phyloP scores from a whole-genome alignment of 2,329 filamentous ascomycete genomes.

The Fusarium oxysporum region DNA sequence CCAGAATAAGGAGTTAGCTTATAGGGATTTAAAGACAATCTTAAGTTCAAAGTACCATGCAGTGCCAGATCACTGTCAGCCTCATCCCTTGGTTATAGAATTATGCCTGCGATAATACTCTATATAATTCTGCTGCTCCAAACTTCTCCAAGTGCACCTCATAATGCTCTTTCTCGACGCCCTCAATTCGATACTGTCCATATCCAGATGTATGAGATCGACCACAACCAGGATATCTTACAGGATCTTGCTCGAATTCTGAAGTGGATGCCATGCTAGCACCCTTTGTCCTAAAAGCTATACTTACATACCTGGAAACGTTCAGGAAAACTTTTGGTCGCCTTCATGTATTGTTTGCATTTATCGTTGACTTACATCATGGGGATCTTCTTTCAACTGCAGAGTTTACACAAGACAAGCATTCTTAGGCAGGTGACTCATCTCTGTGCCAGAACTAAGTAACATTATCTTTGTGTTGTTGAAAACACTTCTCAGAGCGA shows the following conservation, averaged over 20 bases:
- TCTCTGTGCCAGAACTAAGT: not conserved
- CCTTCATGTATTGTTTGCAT: not conserved
- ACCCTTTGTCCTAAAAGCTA: not conserved
- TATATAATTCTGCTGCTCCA: not conserved
- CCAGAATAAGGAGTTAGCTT: not conserved
- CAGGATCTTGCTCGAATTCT: not conserved
- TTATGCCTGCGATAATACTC: too few species aligned
- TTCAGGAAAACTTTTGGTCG: not conserved
- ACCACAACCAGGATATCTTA: not conserved
- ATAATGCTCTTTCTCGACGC: not conserved
- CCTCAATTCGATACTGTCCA: not conserved
- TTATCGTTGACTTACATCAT: not conserved
- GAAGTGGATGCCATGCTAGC: not conserved
- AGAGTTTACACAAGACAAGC: not conserved
- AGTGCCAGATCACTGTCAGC: not conserved
- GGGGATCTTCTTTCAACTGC: not conserved
- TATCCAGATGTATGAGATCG: not conserved
- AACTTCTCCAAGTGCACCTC: not conserved
- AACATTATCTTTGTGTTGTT: not conserved
- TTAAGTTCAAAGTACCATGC: not conserved
- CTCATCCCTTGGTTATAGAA: not conserved
- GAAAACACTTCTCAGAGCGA: not conserved
- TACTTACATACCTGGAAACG: not conserved
- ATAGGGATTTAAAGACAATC: too few species aligned
- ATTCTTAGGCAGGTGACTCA: not conserved